Evolutionary conservation across 2,329 filamentous ascomycete genomes (phyloP).

Genomic region (Cladophialophora bantiana): DNA sequence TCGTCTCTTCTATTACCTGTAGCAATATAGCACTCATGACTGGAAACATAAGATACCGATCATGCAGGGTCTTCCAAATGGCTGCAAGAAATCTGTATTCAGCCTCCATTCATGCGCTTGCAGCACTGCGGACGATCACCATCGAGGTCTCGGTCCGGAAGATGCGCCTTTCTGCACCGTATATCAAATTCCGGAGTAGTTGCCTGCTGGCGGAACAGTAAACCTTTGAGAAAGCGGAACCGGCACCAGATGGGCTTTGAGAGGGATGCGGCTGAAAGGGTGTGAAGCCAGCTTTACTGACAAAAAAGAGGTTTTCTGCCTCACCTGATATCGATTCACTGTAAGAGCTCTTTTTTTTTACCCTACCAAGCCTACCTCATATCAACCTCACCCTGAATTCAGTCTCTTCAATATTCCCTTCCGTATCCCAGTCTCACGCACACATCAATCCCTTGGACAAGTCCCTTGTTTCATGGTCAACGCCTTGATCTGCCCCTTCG

Average conservation of each 20-base stretch:
- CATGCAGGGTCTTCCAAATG: neutral
- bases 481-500: neutral
- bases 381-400: neutral
- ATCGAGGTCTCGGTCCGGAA: neutral
- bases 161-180: neutral
- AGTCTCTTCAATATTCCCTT: neutral
- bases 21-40: neutral
- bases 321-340: slow-evolving; percentile 18
- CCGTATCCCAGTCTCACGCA: neutral
- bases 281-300: neutral
- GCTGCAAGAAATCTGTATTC: neutral
- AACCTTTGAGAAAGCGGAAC: neutral
- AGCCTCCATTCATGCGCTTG: neutral
- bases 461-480: neutral
- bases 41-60: neutral
- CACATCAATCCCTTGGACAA: neutral
- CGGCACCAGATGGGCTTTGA: neutral
- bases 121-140: neutral
- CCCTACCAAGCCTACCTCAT: slow-evolving; percentile 6
- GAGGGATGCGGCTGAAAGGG: neutral
- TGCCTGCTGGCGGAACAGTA: neutral
- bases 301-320: neutral
- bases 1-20: neutral
- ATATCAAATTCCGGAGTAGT: neutral
- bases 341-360: slow-evolving; percentile 5